phyloP scores from a whole-genome alignment of 148 eudicot genomes.

The Rhododendron williamsianum region DNA sequence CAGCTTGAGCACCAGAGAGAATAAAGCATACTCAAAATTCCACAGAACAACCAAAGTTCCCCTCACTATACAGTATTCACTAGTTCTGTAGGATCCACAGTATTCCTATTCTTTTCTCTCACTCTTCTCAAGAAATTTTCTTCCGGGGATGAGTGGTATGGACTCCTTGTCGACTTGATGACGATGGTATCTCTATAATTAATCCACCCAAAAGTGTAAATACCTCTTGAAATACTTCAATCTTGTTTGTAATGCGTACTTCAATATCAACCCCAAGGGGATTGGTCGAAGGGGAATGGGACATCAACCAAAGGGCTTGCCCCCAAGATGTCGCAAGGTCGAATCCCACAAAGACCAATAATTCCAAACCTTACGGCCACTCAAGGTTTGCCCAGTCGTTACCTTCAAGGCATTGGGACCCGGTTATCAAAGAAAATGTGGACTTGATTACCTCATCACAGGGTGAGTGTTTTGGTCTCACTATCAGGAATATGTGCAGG shows the following conservation, averaged over 20 bases:
- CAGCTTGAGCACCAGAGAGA: background rate
- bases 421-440: no score
- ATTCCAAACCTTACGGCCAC: background rate
- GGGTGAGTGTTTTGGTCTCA: background rate
- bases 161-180: background rate
- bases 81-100: background rate
- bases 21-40: background rate
- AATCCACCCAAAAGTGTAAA: background rate
- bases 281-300: background rate
- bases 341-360: background rate
- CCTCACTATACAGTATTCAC: background rate
- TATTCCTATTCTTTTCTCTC: background rate
- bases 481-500: background rate
- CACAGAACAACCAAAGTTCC: background rate
- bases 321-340: background rate
- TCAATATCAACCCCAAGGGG: background rate
- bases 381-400: background rate
- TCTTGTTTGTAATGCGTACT: background rate
- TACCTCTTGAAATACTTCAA: background rate
- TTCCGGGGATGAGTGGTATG: background rate
- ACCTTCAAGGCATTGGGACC: background rate
- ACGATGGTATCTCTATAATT: background rate
- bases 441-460: background rate
- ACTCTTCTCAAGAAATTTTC: background rate
- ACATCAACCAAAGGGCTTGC: background rate